Evolutionary conservation across 208 protist genomes (phyloP), one percentile per base, ranked within the genome.

Genomic region (Naegleria fowleri): DNA sequence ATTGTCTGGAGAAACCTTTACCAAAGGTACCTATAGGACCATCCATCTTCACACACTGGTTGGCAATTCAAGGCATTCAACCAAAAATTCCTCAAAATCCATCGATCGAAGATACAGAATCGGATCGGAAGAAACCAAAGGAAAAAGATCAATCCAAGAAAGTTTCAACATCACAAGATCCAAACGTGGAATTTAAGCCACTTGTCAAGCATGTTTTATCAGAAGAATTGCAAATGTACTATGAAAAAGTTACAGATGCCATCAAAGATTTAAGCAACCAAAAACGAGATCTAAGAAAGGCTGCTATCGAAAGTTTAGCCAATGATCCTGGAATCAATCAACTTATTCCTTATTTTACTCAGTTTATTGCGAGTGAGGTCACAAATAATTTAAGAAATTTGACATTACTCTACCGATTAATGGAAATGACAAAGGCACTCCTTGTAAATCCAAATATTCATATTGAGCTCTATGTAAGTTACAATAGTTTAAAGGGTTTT

Each of bases 11-110:
- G 39, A 41, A 19, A 43, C 9, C 43, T 39, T n/a, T 76, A 19
- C 86, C 86, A 16, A 76, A 76, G 41, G 41, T 90, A 43, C 86
- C 86, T 76, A 39, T 59, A 29, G 86, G 51, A 76, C 33, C 86
- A 76, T n/a, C 51, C 19, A n/a, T 90, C 1, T n/a, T 9, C 25
- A 43, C 51, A 43, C 86, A 90, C 58, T 90, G 86, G 86, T 76
- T 90, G 36, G 86, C 86, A 6, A 90, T 90, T 33, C n/a, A 90
- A 43, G 86, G 86, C 29, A 38, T 90, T 39, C 86, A 90, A 41
- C 86, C 86, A 76, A 76, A 59, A 29, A 90, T 90, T 16, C 51
- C 43, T n/a, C 86, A 90, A 76, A 90, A 90, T 76, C 86, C 86
- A 33, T 22, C 51, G 22, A 67, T 67, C 22, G 55, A 67, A 67